Base-by-base conservation (phyloP, 768 basidiomycete genomes). In the Pleurotus djamor region DNA sequence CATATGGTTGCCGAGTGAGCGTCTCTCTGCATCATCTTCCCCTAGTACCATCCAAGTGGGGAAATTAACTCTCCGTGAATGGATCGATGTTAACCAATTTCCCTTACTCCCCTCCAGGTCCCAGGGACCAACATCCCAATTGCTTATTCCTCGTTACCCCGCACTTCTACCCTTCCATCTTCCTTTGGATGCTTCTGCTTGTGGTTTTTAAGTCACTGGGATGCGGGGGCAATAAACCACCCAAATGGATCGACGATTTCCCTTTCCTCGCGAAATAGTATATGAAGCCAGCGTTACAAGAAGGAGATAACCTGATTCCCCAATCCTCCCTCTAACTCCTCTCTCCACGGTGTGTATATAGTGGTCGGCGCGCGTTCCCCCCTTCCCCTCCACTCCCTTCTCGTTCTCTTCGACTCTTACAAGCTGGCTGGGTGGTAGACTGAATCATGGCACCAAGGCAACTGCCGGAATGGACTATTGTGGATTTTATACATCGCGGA, bases 401-500 rank as follows among this genome's bases (percentile, higher is more conserved):
- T 17, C 21, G 21, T 28, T 28, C 7, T 41, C 38, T 32, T 44
- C 37, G 8, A n/a, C 5, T 10, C 38, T 16, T 43, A 38, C 32
- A 57, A 60, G 32, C 51, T 50, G 58, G 52, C 43, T 38, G 58
- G 50, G 55, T 28, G 21, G 21, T 21, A 48, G 48, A 57, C 48
- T 16, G 48, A 49, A 5, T 7, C 17, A 69, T 65, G 62, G 57
- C 62, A 13, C 49, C 63, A 49, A 66, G 68, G 66, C 65, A 74
- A 13, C 61, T 73, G 28, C 78, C 80, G 47, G 80, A 78, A 67
- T 81, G 78, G 79, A 80, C 86, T 12, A 72, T 87, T 36, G 77
- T 80, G 50, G 82, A 85, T 67, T 83, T 85, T 66, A 81, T 88
- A 55, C 79, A 87, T 67, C 70, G 71, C 61, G 84, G 84, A 12